Evolutionary conservation across 1,284 basidiomycete genomes (phyloP).

Genomic region (Sporisorium graminicola): DNA sequence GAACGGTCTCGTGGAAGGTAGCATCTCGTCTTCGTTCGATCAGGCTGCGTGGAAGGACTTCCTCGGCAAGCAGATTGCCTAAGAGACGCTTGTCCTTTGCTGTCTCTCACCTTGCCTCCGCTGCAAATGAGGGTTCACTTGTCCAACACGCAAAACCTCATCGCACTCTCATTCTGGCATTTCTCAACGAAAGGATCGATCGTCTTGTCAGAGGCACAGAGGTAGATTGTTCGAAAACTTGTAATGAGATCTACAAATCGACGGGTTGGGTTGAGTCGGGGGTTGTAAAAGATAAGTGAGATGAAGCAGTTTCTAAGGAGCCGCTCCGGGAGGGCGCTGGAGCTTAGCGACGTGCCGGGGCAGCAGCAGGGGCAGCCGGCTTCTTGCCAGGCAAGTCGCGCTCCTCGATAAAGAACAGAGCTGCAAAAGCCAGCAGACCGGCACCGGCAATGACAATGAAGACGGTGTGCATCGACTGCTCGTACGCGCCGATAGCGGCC

Average conservation of each 20-base stretch:
- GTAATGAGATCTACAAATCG: constrained; percentile 6
- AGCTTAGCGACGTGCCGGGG: constrained; percentile 25
- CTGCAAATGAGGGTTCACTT: neutral
- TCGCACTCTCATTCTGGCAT: no score
- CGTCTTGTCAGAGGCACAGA: neutral
- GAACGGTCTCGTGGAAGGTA: constrained; percentile 79
- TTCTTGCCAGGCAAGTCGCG: constrained; percentile 66
- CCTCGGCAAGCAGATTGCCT: constrained; percentile 76
- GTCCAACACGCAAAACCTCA: neutral
- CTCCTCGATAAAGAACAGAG: constrained; percentile 68
- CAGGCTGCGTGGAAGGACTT: constrained; percentile 87
- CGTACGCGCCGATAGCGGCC: constrained; percentile 68
- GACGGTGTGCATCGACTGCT: constrained; percentile 68
- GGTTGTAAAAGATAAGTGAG: neutral
- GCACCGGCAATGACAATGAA: constrained; percentile 68
- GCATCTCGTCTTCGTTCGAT: constrained; percentile 86
- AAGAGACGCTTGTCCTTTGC: neutral
- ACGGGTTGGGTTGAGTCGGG: neutral
- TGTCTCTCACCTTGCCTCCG: neutral
- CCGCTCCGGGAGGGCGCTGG: no score
- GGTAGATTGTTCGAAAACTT: constrained; percentile 2
- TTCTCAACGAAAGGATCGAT: neutral
- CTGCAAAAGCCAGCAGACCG: constrained; percentile 64
- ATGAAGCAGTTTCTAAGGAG: neutral
- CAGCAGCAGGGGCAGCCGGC: constrained; percentile 31